Evolutionary conservation across 2,329 filamentous ascomycete species (phyloP), one percentile per base, ranked within the genome.

Genomic region (Escovopsis sp.): DNA sequence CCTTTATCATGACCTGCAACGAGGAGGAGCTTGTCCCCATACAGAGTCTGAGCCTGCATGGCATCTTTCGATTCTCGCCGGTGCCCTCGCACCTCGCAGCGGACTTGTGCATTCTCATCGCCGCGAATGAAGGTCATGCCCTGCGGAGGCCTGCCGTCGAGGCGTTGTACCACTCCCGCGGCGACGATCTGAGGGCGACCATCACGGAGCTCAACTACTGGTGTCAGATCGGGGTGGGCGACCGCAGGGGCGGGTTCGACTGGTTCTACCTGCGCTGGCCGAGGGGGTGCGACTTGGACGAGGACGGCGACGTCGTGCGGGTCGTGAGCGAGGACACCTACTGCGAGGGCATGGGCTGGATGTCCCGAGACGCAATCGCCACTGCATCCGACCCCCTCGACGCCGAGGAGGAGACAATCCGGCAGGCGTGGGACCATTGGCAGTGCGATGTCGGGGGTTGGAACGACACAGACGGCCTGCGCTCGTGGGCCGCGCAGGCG

Each of bases 201-300:
- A 76, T 98, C 39, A 79, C 73, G 43, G 87, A 96, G 47, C 71
- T 98, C 26, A 81, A 94, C 57, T 91, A 93, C 57, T 98, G 89
- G 89, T 98, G 93, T 58, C 91, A 98, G 58, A 87, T 96, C 62
- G 86, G 82, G 0, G 77, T 98, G 9, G 93, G 91, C 5, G 91
- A 94, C 56, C 70, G 77, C n/a, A 83, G 83, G 51, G 83, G 84
- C 18, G 89, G 91, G 0, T 73, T 94, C 37, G 84, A 89, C 53
- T 98, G 93, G 89, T 85, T 94, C 52, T 79, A 82, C 51, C 76
- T 81, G 39, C 73, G 81, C 44, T 89, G 80, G 77, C 83, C 85
- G 8, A 73, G 71, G 37, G 83, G 83, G 0, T 69, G 69, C 23
- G 83, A 89, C 53, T 54, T 80, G 3, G 80, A 89, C 52, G 66